Base-by-base conservation (phyloP, 1,139 yeast species). In the Taiozyma sp. region DNA sequence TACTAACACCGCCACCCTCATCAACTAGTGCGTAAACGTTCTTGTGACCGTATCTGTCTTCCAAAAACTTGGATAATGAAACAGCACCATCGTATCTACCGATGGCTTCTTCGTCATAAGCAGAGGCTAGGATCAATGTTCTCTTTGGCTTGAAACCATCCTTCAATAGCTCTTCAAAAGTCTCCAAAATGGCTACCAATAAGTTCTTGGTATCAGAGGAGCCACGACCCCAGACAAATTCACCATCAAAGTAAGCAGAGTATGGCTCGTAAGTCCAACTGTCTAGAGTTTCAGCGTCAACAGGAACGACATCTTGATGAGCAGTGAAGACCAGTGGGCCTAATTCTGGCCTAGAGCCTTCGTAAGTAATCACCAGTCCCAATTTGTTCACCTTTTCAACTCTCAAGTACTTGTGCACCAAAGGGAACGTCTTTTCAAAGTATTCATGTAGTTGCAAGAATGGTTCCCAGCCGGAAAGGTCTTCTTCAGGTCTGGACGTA, bases 301-400 rank as follows among this genome's bases (percentile, higher is more conserved):
- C 87, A 0, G 96, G 96, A 14, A 89, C 96, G 5, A 85, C 88
- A 64, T 88, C 96, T 65, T 83, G 89, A 66, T 89, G 96, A 4
- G 93, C 91, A 68, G 84, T 78, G 44, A 87, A 70, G 66, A 88
- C 64, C 14, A 84, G 58, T 7, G 96, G 96, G 64, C 84, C 82
- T 60, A 84, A 70, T 3, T 62, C 54, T 7, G 65, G 44, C 53
- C 82, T 70, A 0, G 78, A 63, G 24, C 96, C 96, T 57, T 79
- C 69, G 85, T 89, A 84, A 29, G 83, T 77, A 63, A 75, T 81
- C 19, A 88, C 76, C 53, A 88, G 70, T 1, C 91, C 93, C 56
- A 81, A 78, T 39, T 80, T 76, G 62, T 88, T 87, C 48, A 87
- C 82, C 39, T 71, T 74, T 47, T 81, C 83, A 34, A 83, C 71